Base-by-base conservation (phyloP, 1,139 yeast genomes). In the Candida buenavistaensis region DNA sequence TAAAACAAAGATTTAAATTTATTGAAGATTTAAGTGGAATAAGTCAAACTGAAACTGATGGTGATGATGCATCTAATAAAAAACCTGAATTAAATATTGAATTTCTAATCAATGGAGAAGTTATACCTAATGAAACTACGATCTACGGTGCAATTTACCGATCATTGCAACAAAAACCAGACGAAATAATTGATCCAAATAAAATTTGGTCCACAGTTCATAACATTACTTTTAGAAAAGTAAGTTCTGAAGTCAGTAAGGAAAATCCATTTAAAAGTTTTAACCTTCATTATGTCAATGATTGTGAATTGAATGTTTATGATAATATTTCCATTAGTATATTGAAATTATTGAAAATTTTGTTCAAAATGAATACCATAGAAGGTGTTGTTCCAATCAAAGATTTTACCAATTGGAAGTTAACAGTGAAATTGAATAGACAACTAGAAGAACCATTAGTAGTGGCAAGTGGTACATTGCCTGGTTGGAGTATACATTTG, bases 361-460 rank as follows among this genome's bases (percentile, higher is more conserved):
- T 86, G 17, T 72, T 70, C 49, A 64, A 59, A 11, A 55, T 81
- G 54, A 79, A 80, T 46, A 44, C 56, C n/a, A 45, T 40, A 23
- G 41, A 38, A 26, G 35, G 31, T 8, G 35, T 47, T 2, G 55
- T 77, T 8, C 55, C 74, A 0, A 66, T 63, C 17, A 63, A 73
- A 9, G 53, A 65, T 15, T 90, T 89, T 50, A 64, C 82, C 49
- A 90, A 87, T 52, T 80, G 90, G 62, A 90, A 89, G 51, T 59
- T 92, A 21, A 82, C 96, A 3, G 95, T 95, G 1, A 92, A 90
- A 55, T 65, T 92, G 38, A 84, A 86, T 43, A 67, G 95, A 33
- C 97, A 90, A 57, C 59, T 92, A 26, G 97, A 90, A 49, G 97
- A 92, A 45, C 95, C 96, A 0, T 63, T 90, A 39, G 75, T 90